phyloP scores from a whole-genome alignment of 140 eudicot genomes.

The Anethum foeniculum region DNA sequence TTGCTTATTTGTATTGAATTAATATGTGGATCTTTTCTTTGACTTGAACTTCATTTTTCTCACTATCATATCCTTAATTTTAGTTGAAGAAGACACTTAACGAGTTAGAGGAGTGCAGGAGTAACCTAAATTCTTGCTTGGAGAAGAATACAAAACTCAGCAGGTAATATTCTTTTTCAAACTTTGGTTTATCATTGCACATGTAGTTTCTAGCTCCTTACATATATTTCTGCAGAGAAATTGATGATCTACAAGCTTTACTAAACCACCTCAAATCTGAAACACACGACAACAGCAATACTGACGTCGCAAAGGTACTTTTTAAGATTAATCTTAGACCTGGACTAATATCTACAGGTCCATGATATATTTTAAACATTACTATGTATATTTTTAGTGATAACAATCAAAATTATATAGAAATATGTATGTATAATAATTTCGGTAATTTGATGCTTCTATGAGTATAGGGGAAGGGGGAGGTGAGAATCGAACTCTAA shows the following conservation, averaged over 20 bases:
- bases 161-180: slow-evolving; percentile 22
- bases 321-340: neutral
- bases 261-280: slow-evolving; percentile 26
- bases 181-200: neutral
- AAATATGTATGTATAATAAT: neutral
- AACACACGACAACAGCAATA: slow-evolving; percentile 25
- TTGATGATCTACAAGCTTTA: slow-evolving; percentile 48
- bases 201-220: neutral
- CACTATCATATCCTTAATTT: slow-evolving; percentile 20
- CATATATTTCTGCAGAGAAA: slow-evolving; percentile 36
- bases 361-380: neutral
- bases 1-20: slow-evolving; percentile 22
- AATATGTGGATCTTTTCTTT: slow-evolving; percentile 10
- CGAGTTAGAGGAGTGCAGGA: slow-evolving; percentile 64
- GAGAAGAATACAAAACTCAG: slow-evolving; percentile 57
- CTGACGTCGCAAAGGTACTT: slow-evolving; percentile 55
- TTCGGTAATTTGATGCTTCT: neutral
- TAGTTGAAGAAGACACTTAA: slow-evolving; percentile 55
- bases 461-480: neutral
- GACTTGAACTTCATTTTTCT: slow-evolving; percentile 4
- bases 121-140: slow-evolving; percentile 53
- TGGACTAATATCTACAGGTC: neutral
- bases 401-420: neutral
- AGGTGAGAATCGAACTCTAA: neutral
- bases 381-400: neutral